Evolutionary conservation across 2,329 filamentous ascomycete species (phyloP).

Genomic region (Neofusicoccum laricinum): DNA sequence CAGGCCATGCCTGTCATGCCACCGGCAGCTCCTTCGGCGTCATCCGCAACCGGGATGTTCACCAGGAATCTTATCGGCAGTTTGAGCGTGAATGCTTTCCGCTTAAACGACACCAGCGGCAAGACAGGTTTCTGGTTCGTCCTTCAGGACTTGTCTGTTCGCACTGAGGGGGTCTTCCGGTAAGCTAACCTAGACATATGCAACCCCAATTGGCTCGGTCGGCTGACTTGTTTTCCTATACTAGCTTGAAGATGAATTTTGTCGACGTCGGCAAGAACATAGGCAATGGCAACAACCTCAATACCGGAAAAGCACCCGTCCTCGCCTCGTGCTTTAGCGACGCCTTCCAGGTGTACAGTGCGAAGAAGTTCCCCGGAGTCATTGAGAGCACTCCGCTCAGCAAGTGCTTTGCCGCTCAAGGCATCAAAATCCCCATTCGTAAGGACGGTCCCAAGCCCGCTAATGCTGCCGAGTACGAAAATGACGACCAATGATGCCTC

Average conservation of each 20-base stretch:
- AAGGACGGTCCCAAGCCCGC: constrained; percentile 68
- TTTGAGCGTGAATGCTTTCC: constrained; percentile 82
- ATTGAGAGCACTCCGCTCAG: constrained; percentile 90
- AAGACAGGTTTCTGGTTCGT: constrained; percentile 96
- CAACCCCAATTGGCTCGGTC: background rate
- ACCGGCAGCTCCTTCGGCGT: constrained; percentile 27
- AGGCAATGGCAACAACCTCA: constrained; percentile 51
- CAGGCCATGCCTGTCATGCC: constrained; percentile 8
- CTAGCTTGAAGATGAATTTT: constrained; percentile 68
- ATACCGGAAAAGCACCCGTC: constrained; percentile 74
- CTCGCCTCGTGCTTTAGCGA: constrained; percentile 85
- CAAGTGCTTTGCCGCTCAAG: constrained; percentile 89
- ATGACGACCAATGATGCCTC: constrained; percentile 30
- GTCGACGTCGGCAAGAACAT: constrained; percentile 70
- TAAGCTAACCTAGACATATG: constrained; percentile 44
- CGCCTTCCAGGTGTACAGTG: constrained; percentile 88
- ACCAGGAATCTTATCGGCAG: constrained; percentile 94
- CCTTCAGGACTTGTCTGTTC: constrained; percentile 88
- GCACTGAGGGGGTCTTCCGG: constrained; percentile 89
- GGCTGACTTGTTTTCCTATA: constrained; percentile 18
- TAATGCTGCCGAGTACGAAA: constrained; percentile 42
- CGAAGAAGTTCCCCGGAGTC: constrained; percentile 97
- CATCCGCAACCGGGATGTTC: constrained; percentile 75
- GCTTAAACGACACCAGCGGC: constrained; percentile 72
- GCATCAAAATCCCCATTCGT: constrained; percentile 93